phyloP scores from a whole-genome alignment of 495 filamentous ascomycete genomes.

The Aspergillus hancockii region DNA sequence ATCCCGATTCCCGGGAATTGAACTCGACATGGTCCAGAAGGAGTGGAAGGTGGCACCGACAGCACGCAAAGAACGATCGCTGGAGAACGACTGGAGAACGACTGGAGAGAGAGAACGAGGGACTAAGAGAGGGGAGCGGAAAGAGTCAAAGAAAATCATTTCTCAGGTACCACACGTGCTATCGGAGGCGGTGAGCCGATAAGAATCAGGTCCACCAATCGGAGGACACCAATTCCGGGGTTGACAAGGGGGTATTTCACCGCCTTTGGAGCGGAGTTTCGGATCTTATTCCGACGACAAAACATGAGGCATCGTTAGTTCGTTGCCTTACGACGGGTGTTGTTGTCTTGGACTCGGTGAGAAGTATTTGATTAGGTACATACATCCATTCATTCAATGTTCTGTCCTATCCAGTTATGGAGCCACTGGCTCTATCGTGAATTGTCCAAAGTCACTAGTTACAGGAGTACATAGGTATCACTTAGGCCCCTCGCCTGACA shows the following conservation, averaged over 20 bases:
- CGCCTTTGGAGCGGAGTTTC: slow-evolving; percentile 2
- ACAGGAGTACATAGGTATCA: slow-evolving; percentile 43
- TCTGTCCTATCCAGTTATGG: neutral
- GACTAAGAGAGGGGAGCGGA: too few species aligned
- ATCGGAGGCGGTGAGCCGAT: slow-evolving; percentile 46
- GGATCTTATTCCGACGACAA: neutral
- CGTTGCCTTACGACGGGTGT: too few species aligned
- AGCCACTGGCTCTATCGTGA: slow-evolving; percentile 5
- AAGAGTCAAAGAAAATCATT: slow-evolving; percentile 24
- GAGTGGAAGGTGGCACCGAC: slow-evolving; percentile 13
- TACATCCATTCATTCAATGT: neutral
- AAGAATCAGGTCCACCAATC: slow-evolving; percentile 33
- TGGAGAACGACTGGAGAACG: slow-evolving; percentile 8
- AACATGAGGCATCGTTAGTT: too few species aligned
- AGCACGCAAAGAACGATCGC: slow-evolving; percentile 8
- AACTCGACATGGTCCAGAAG: slow-evolving; percentile 73
- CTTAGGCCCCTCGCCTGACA: slow-evolving; percentile 10
- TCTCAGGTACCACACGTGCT: slow-evolving; percentile 19
- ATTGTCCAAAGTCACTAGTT: slow-evolving; percentile 18
- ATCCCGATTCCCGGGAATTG: slow-evolving; percentile 81
- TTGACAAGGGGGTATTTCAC: slow-evolving; percentile 4
- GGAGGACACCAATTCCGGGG: slow-evolving; percentile 10
- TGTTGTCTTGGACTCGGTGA: too few species aligned
- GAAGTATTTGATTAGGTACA: neutral
- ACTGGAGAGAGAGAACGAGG: slow-evolving; percentile 1